Evolutionary conservation across 129 eudicot genomes (phyloP).

Genomic region (Lonicera japonica): DNA sequence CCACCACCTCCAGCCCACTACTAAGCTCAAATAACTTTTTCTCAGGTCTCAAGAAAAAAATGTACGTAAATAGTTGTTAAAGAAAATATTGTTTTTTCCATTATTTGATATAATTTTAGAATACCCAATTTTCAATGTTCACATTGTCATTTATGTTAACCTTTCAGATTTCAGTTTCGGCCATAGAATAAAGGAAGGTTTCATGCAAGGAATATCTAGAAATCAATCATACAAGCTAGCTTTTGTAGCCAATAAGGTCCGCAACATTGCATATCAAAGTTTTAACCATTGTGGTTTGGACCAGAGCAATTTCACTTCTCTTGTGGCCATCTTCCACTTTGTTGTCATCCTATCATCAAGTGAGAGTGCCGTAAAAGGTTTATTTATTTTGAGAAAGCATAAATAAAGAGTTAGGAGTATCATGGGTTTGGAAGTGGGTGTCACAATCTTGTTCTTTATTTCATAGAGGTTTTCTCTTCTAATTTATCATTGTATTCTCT

Average conservation of each 20-base stretch:
- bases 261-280: constrained; percentile 4
- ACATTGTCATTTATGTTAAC: neutral
- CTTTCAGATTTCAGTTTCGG: constrained; percentile 10
- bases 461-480: neutral
- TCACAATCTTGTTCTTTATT: neutral
- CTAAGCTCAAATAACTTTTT: constrained; percentile 1
- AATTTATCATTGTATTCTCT: neutral
- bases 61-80: constrained; percentile 12
- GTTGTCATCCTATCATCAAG: constrained; percentile 6
- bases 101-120: neutral
- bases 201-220: neutral
- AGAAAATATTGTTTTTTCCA: no score
- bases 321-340: constrained; percentile 8
- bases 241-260: constrained; percentile 23
- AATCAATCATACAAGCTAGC: constrained; percentile 4
- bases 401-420: neutral
- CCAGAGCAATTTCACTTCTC: constrained; percentile 18
- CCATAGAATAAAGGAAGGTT: constrained; percentile 9
- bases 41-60: constrained; percentile 1
- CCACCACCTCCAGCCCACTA: constrained; percentile 39
- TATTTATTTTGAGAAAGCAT: neutral
- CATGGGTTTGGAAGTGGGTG: neutral
- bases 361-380: constrained; percentile 8
- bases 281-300: constrained; percentile 1
- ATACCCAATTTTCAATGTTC: neutral